Evolutionary conservation across 2,329 filamentous ascomycete genomes (phyloP), one percentile per base, ranked within the genome.

Genomic region (Daldinia eschscholtzii): DNA sequence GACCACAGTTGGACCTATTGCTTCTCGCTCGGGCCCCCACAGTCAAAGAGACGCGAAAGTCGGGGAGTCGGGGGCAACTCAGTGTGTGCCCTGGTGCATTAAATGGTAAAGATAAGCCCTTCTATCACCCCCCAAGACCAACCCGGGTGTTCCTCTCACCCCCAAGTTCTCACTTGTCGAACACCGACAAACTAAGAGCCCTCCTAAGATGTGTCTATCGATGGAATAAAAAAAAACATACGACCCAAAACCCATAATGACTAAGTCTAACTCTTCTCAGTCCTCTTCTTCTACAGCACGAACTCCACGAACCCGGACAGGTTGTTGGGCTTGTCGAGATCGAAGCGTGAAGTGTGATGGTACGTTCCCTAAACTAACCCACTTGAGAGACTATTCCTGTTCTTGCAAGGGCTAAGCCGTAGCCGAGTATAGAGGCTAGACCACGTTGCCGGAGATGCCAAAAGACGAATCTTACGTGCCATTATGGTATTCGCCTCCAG

Each of bases 401-500:
- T 57, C 4, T 41, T 57, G 23, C 26, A 28, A 57, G 55, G 5
- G 35, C 55, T 57, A 41, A 42, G 37, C 37, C 13, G 13, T 41
- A 44, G 35, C 55, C 23, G 55, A 44, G 37, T 57, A 41, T 20
- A 57, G 55, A 57, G 41, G 10, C 55, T 41, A 57, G 37, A 57
- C 55, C 55, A 20, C 55, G 55, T 57, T 57, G 55, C 23, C 55
- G 55, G 23, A 57, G 39, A 57, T 57, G 55, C 15, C 55, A 57
- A 10, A 57, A 57, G 55, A 41, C 55, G 9, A 57, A 57, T 41
- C 37, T 39, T 10, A 42, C 55, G 10, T 57, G 55, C 37, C 55
- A 57, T 9, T 57, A 57, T 28, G 55, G 55, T n/a, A 57, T 57
- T 57, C 55, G 55, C 37, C 55, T 57, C 15, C 55, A 57, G 35